Base-by-base conservation (phyloP, 164 flowering plant genomes). In the Paratinospora sagittata region DNA sequence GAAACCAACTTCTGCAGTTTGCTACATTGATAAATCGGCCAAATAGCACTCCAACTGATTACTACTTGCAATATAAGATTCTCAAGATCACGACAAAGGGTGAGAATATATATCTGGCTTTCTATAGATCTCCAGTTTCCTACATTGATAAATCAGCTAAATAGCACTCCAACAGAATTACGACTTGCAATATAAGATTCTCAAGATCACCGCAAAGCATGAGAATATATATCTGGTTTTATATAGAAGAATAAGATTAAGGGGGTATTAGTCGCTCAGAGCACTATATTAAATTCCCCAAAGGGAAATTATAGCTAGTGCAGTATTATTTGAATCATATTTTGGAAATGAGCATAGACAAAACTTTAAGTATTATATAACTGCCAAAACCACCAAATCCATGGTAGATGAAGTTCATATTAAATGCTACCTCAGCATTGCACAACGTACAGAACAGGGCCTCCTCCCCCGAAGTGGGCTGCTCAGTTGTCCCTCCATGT, bases 361-460 rank as follows among this genome's bases (percentile, higher is more conserved):
- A 43, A 10, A 43, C 47, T 43, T 43, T 9, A 62, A 62, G 65
- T n/a, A 23, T 62, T 34, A 64, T 37, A 0, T 19, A 57, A 39
- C 49, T 36, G 27, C 47, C 34, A 30, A n/a, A 64, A 21, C 12
- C 0, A 26, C 19, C 4, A 21, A 75, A 65, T n/a, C 12, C 62
- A 63, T 52, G 19, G 24, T 2, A 21, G 61, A 55, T 19, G 9
- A 21, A 2, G 24, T n/a, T 43, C 24, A 0, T 71, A 43, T 5
- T 17, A 21, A 63, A 68, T 55, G 30, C 36, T 88, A 95, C 99
- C 99, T 96, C 97, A 70, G 97, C 87, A 84, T 91, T 86, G 83
- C 99, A 96, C 78, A 93, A 80, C 64, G 98, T 95, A 84, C 99
- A 96, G 81, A 88, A 96, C 78, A 96, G 78, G 33, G 97, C 97